A percentile compares a stretch with the other conserved stretches of the same genome.
phyloP scores from a whole-genome alignment of 129 eudicot species.

The Oenanthe sinensis region DNA sequence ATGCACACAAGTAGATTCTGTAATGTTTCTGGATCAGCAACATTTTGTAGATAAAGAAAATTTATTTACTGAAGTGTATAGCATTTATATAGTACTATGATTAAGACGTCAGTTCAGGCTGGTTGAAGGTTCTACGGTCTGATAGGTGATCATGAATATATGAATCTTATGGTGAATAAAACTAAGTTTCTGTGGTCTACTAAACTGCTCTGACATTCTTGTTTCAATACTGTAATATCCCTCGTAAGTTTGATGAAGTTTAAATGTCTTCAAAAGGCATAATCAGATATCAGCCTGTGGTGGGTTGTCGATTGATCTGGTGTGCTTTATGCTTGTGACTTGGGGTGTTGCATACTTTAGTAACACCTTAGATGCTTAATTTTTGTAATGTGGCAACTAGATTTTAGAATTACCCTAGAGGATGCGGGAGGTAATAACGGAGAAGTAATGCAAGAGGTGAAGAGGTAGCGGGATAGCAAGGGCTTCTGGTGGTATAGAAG shows the following conservation, averaged over 20 bases:
- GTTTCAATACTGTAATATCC: not conserved
- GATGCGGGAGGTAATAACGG: not conserved
- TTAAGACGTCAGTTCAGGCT: not conserved
- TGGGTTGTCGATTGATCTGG: not conserved
- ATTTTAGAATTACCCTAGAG: not conserved
- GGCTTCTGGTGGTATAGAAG: not conserved
- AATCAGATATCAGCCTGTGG: not conserved
- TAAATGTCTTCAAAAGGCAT: not conserved
- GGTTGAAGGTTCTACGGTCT: not conserved
- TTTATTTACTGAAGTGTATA: not conserved
- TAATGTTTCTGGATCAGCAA: not conserved
- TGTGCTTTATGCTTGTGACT: not conserved
- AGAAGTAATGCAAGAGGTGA: not conserved
- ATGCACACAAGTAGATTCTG: not conserved
- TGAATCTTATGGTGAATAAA: not conserved
- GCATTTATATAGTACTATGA: not conserved
- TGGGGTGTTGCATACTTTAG: not conserved
- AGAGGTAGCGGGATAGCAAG: not conserved
- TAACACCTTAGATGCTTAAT: not conserved
- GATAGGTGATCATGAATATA: not conserved
- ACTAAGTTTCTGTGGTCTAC: not conserved
- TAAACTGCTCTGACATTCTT: not conserved
- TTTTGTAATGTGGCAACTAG: not conserved
- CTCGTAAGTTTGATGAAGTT: not conserved
- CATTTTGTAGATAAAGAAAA: not conserved